Evolutionary conservation across 345 rosid species (phyloP), one percentile per base, ranked within the genome.

Genomic region (Aethionema arabicum): DNA sequence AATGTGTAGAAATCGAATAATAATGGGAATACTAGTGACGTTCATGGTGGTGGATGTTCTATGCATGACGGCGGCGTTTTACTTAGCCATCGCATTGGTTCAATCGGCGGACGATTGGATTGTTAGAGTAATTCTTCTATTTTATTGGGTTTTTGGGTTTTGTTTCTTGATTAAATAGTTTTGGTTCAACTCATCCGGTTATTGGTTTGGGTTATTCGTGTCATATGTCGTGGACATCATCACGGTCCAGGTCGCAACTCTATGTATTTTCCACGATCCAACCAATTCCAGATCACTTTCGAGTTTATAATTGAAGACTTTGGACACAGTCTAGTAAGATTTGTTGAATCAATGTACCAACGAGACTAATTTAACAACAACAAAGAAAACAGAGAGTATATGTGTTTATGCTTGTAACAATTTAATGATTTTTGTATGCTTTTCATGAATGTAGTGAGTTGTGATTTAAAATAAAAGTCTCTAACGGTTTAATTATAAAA

Each of bases 61-160:
- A 11, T 73, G 72, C 8, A 67, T 73, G 16, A 42, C 71, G 7
- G 76, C 66, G 2, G 62, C 72, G 4, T 72, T 65, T 10, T 58
- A 52, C 5, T 54, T 67, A 3, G 63, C 73, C 1, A 49, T 73
- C 4, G 40, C 53, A 0, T 16, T 67, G 56, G 73, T 73, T 56
- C 77, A 61, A 29, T 50, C 48, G 9, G 69, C 27, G 27, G 27
- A 67, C 0, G 73, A 73, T 56, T 21, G 11, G 50, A 29, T 31
- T 10, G 52, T 72, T 14, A 1, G 4, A 4, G 13, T 11, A 4
- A 52, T 66, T 52, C 33, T 60, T 3, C 0, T 13, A 2, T 13
- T 72, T 46, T 72, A 72, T 45, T 72, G n/a, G 63, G 51, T 44
- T 72, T 65, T 47, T 72, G 76, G 76, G 6, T 72, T 0, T 56